These are phyloP conservation scores for Tricholoma sp. DNA, from an alignment of 768 basidiomycete genomes.

Conservation along the genomic window DNA sequence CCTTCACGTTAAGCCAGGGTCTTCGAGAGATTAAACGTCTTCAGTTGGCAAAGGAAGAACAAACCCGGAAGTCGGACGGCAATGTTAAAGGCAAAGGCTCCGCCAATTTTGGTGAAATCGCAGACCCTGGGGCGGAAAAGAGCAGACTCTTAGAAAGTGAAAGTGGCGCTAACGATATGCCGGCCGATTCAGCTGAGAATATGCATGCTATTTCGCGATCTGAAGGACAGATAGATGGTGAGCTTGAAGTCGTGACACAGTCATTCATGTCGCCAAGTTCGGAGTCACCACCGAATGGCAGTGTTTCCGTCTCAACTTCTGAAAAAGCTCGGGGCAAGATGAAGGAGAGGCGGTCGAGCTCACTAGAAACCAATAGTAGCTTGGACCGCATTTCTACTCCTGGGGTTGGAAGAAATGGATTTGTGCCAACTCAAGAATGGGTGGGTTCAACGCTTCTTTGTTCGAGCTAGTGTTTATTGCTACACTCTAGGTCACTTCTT, in stretches of 20 bases:
- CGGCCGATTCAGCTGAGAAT: slow-evolving; percentile 14
- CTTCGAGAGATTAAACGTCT: slow-evolving; percentile 78
- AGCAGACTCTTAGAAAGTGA: slow-evolving; percentile 57
- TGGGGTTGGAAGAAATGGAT: slow-evolving; percentile 83
- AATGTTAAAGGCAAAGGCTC: slow-evolving; percentile 34
- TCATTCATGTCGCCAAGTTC: slow-evolving; percentile 40
- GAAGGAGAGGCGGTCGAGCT: slow-evolving; percentile 62
- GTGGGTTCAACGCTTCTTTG: slow-evolving; percentile 37
- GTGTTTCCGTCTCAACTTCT: slow-evolving; percentile 40
- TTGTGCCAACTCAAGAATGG: slow-evolving; percentile 97
- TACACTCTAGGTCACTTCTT: slow-evolving; percentile 67
- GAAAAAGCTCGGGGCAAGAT: slow-evolving; percentile 93
- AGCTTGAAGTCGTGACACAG: slow-evolving; percentile 30
- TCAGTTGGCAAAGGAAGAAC: slow-evolving; percentile 70
- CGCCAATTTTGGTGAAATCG: slow-evolving; percentile 28
- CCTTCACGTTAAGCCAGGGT: slow-evolving; percentile 83
- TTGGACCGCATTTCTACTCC: slow-evolving; percentile 61
- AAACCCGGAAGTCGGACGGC: slow-evolving; percentile 34
- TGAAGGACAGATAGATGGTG: slow-evolving; percentile 17
- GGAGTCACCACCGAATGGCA: slow-evolving; percentile 26
- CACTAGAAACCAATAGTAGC: slow-evolving; percentile 45
- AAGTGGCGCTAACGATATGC: slow-evolving; percentile 22
- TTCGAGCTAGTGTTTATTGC: background rate
- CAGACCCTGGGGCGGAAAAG: slow-evolving; percentile 56
- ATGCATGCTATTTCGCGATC: slow-evolving; percentile 11